Percentiles rank a stretch among this genome's conserved stretches.
Evolutionary conservation across 257 asterid genomes (phyloP).

Genomic region (Ligustrum vulgare): DNA sequence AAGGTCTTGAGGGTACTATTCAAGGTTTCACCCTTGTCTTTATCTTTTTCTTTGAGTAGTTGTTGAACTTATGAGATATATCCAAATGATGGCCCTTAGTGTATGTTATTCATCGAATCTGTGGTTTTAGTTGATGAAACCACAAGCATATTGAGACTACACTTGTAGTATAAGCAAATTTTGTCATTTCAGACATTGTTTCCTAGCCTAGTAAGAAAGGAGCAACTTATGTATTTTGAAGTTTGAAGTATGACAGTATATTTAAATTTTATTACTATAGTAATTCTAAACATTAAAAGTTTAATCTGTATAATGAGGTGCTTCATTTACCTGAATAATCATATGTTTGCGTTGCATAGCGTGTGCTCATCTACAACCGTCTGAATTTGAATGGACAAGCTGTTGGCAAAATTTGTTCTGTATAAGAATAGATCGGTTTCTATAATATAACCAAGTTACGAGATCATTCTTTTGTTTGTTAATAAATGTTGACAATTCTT

Average conservation of each 20-base stretch:
- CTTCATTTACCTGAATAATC: not conserved
- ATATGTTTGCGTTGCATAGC: not conserved
- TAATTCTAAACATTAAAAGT: not conserved
- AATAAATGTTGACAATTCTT: constrained; percentile 9
- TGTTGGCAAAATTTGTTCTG: constrained; percentile 11
- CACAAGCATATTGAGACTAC: not conserved
- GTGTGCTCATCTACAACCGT: not conserved
- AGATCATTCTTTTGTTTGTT: constrained; percentile 18
- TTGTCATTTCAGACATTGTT: not conserved
- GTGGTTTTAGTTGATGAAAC: not conserved
- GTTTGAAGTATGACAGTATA: not conserved
- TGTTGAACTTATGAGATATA: not conserved
- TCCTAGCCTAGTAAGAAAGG: not conserved
- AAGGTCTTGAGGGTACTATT: not conserved
- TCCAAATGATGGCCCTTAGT: not conserved
- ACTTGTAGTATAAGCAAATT: not conserved
- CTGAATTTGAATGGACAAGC: constrained; percentile 9
- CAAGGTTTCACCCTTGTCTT: not conserved
- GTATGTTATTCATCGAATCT: not conserved
- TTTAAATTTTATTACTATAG: not conserved
- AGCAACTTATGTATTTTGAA: not conserved
- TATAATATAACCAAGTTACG: not conserved
- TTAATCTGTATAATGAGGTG: not conserved
- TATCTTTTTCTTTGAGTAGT: not conserved
- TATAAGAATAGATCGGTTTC: constrained; percentile 14